Base-by-base conservation (phyloP, 2,329 filamentous ascomycete genomes). In the Cytospora paraplurivora region DNA sequence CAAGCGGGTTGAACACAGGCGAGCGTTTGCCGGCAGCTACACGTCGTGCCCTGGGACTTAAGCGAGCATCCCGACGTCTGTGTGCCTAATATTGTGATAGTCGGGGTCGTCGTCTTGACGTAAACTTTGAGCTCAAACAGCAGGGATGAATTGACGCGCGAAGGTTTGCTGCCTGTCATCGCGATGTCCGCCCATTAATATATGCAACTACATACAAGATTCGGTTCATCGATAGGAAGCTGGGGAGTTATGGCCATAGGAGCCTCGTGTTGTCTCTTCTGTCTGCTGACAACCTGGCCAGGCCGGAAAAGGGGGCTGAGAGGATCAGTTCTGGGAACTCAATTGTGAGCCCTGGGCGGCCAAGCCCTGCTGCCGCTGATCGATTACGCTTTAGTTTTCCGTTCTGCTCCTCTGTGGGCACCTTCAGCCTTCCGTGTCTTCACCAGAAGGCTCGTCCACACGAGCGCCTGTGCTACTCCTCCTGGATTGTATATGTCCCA, bases 341-440 rank as follows among this genome's bases (percentile, higher is more conserved):
- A 12, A 17, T 49, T 35, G n/a, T 34, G 32, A 61, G 33, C 37
- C 32, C 21, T 19, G n/a, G 35, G 33, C 8, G 10, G 27, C 11
- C 27, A 49, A 6, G n/a, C 13, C 32, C 32, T 21, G n/a, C 6
- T 32, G n/a, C 13, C 8, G n/a, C 50, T 34, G 38, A 15, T 34
- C 38, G 10, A 34, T 3, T 10, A 15, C 10, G 15, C 10, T 33
- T 17, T 38, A 61, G 32, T 27, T 27, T 15, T 61, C 38, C 38
- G 38, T 61, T 49, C 19, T 61, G 33, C 33, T 61, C 35, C 58
- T 49, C 5, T 51, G 58, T 51, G 58, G 35, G 51, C 58, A 51
- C 38, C 51, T 33, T 54, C 51, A 51, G 49, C 37, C 19, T 21
- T 27, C 51, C 32, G 21, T 32, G 47, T 55, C 38, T 55, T 55